Percentiles rank a stretch among this genome's conserved stretches.
Conservation (phyloP, 805 yeast genomes). For the Lipomyces yamanashiensis region DNA sequence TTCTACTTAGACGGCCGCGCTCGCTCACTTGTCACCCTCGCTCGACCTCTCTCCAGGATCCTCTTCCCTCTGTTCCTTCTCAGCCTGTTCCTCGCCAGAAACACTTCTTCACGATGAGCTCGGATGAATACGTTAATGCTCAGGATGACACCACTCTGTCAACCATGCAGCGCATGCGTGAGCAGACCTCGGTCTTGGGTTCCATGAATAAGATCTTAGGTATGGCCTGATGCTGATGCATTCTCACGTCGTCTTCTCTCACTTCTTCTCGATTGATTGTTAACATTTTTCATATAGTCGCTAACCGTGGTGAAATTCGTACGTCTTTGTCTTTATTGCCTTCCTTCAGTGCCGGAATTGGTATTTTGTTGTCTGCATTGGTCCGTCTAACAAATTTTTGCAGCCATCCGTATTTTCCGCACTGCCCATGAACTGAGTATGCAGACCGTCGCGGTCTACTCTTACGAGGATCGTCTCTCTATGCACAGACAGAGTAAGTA, state of each 20-base stretch:
- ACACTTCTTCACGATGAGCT: constrained; percentile 23
- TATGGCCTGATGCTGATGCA: constrained; percentile 8
- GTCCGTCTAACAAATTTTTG: constrained; percentile 57
- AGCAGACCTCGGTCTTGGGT: constrained; percentile 51
- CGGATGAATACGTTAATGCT: constrained; percentile 18
- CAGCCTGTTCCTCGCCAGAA: background rate
- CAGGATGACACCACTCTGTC: constrained; percentile 24
- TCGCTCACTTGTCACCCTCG: constrained; percentile 11
- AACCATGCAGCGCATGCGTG: constrained; percentile 39
- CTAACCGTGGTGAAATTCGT: constrained; percentile 51
- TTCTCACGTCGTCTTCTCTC: background rate
- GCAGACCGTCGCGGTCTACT: constrained; percentile 96
- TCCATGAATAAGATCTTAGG: constrained; percentile 56
- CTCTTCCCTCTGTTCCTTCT: background rate
- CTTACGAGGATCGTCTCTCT: constrained; percentile 92
- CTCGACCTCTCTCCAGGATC: background rate
- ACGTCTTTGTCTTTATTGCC: constrained; percentile 31
- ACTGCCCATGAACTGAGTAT: constrained; percentile 96
- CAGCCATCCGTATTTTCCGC: constrained; percentile 73
- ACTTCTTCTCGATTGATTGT: background rate
- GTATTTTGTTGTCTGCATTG: background rate
- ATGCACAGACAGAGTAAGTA: constrained; percentile 79
- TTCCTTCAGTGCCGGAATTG: background rate
- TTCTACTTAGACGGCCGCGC: constrained; percentile 9
- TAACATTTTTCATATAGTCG: constrained; percentile 40